Conservation (phyloP, 345 rosid species). For the Heritiera fomes region DNA sequence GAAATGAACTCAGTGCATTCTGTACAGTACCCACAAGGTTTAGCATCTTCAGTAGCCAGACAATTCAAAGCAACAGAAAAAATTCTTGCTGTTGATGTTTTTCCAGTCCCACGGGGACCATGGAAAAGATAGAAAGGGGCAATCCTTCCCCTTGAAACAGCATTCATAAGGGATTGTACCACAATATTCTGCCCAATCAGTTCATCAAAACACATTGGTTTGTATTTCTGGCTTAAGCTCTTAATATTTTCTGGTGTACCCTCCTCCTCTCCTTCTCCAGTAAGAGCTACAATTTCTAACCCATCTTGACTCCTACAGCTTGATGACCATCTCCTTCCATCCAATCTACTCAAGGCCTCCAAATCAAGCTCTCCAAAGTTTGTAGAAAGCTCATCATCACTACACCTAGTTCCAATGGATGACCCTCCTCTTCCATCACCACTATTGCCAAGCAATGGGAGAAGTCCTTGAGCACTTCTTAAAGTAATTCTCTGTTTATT, state of each 20-base stretch:
- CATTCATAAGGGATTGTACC: slow-evolving; percentile 77
- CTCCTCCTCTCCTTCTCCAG: slow-evolving; percentile 70
- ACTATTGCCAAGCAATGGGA: slow-evolving; percentile 71
- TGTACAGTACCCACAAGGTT: slow-evolving; percentile 87
- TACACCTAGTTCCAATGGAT: slow-evolving; percentile 64
- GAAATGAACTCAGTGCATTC: slow-evolving; percentile 74
- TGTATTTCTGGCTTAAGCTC: slow-evolving; percentile 89
- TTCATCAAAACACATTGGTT: slow-evolving; percentile 79
- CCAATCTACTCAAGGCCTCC: slow-evolving; percentile 98
- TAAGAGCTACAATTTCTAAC: slow-evolving; percentile 55
- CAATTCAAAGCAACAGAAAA: slow-evolving; percentile 90
- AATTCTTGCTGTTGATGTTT: slow-evolving; percentile 84
- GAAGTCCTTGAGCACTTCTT: slow-evolving; percentile 68
- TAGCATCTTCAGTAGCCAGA: slow-evolving; percentile 57
- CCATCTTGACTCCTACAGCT: slow-evolving; percentile 92
- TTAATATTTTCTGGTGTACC: slow-evolving; percentile 54
- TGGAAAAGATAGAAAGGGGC: slow-evolving; percentile 95
- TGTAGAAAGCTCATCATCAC: slow-evolving; percentile 93
- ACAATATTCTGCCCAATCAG: slow-evolving; percentile 89
- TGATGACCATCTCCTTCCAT: slow-evolving; percentile 92
- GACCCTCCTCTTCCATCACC: slow-evolving; percentile 75
- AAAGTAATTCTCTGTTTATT: slow-evolving; percentile 53
- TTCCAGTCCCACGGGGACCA: slow-evolving; percentile 96
- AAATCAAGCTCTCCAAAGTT: slow-evolving; percentile 89
- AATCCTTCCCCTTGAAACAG: slow-evolving; percentile 72